A percentile compares a stretch with the other conserved stretches of the same genome.
Conservation (phyloP, 345 rosid species). For the Erodium maritimum region DNA sequence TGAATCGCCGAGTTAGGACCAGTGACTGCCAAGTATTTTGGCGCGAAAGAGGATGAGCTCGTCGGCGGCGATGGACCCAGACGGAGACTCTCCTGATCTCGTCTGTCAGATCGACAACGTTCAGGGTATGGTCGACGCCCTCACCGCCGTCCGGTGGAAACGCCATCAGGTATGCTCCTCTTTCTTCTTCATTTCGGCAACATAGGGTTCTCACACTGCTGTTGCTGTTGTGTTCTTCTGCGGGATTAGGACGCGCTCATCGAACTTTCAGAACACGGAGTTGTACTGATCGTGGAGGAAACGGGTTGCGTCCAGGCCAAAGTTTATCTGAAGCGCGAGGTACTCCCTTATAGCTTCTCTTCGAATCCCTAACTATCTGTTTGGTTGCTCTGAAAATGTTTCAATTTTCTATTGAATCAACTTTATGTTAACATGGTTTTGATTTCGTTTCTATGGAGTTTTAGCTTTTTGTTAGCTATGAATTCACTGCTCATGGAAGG, state of each 20-base stretch:
- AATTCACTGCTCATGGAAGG: constrained; percentile 56
- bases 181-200: not conserved
- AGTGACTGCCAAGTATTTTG: constrained; percentile 13
- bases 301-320: constrained; percentile 87
- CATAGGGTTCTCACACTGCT: not conserved
- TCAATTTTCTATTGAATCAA: not conserved
- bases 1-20: constrained; percentile 41
- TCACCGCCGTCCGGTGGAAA: constrained; percentile 86
- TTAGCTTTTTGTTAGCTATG: constrained; percentile 64
- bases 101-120: constrained; percentile 68
- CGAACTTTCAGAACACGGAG: constrained; percentile 77
- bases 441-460: not conserved
- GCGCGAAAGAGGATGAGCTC: constrained; percentile 49
- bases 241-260: constrained; percentile 58
- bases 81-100: constrained; percentile 50
- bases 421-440: not conserved
- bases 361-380: not conserved
- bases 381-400: not conserved
- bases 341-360: constrained; percentile 6
- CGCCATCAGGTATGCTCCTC: constrained; percentile 54
- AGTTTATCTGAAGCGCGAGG: constrained; percentile 92
- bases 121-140: constrained; percentile 88
- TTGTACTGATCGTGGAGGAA: constrained; percentile 76
- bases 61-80: constrained; percentile 52
- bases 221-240: not conserved